These are phyloP conservation scores for Ganoderma sinense DNA, from an alignment of 1,284 basidiomycete species.

Conservation along the genomic window DNA sequence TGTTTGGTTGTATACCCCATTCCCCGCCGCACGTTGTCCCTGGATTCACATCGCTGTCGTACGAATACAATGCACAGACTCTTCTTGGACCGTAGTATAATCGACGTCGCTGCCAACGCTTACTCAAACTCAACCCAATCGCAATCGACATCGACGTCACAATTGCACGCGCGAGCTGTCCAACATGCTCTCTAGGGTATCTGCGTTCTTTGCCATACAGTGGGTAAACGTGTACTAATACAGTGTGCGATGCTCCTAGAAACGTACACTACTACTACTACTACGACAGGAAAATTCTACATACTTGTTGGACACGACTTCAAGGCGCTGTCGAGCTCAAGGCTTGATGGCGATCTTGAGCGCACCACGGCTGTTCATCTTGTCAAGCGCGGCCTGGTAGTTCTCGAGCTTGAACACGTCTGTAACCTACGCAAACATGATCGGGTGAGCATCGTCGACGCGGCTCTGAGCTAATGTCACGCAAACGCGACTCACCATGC, in stretches of 20 bases:
- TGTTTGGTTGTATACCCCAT: slow-evolving; percentile 9
- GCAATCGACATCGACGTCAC: not conserved
- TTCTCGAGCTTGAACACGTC: slow-evolving; percentile 62
- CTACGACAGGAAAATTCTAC: slow-evolving; percentile 1
- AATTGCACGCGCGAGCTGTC: not conserved
- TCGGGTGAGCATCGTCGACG: not conserved
- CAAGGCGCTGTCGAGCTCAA: slow-evolving; percentile 11
- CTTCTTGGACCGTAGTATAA: not conserved
- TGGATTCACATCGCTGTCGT: slow-evolving; percentile 5
- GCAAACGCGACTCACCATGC: slow-evolving; percentile 52
- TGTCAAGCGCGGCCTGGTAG: slow-evolving; percentile 67
- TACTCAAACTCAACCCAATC: slow-evolving; percentile 1
- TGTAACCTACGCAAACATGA: slow-evolving; percentile 45
- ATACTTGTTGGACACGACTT: not conserved
- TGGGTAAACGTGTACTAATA: slow-evolving; percentile 20
- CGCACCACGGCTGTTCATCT: slow-evolving; percentile 57
- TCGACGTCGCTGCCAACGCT: not conserved
- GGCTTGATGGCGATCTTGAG: slow-evolving; percentile 51
- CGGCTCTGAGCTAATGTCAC: not conserved
- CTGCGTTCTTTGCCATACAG: slow-evolving; percentile 1
- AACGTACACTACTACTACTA: slow-evolving; percentile 19
- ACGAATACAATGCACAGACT: not conserved
- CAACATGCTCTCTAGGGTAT: slow-evolving; percentile 19
- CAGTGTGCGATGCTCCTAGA: slow-evolving; percentile 18
- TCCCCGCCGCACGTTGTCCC: not conserved